Evolutionary conservation across 495 filamentous ascomycete species (phyloP).

Genomic region (Penicillium parvum): DNA sequence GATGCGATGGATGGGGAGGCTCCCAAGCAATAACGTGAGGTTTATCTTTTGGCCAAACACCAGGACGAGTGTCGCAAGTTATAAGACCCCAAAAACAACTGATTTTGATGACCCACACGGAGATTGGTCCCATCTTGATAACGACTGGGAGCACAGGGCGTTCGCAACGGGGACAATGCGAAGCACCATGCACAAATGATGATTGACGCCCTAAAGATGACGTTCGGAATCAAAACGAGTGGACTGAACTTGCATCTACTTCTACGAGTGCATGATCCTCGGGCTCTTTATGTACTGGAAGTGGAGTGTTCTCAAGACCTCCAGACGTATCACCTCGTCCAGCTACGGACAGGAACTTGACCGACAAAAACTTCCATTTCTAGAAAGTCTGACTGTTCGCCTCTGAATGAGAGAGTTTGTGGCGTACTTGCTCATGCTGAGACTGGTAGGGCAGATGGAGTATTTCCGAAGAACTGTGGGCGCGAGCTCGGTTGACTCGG

Average conservation of each 20-base stretch:
- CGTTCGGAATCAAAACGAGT: constrained; percentile 8
- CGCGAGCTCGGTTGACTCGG: constrained; percentile 1
- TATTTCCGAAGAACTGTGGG: not conserved
- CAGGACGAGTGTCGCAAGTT: constrained; percentile 37
- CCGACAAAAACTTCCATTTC: constrained; percentile 3
- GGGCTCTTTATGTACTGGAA: constrained; percentile 10
- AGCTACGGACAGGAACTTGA: constrained; percentile 3
- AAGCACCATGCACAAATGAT: constrained; percentile 22
- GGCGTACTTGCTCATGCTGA: constrained; percentile 4
- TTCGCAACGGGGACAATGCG: too few relatives aligned
- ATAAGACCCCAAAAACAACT: constrained; percentile 36
- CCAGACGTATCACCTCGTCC: constrained; percentile 15
- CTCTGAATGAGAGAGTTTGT: constrained; percentile 4
- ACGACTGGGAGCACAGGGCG: constrained; percentile 17
- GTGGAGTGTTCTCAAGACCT: not conserved
- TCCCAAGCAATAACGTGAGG: constrained; percentile 25
- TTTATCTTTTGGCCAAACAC: constrained; percentile 24
- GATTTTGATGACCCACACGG: constrained; percentile 23
- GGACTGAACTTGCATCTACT: constrained; percentile 9
- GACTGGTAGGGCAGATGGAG: constrained; percentile 2
- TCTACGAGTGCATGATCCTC: constrained; percentile 8
- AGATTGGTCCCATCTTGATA: constrained; percentile 29
- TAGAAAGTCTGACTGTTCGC: not conserved
- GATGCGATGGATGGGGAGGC: constrained; percentile 12
- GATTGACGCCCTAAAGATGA: constrained; percentile 19